Evolutionary conservation across 2,329 filamentous ascomycete species (phyloP), one percentile per base, ranked within the genome.

Genomic region (Aspergillus felis): DNA sequence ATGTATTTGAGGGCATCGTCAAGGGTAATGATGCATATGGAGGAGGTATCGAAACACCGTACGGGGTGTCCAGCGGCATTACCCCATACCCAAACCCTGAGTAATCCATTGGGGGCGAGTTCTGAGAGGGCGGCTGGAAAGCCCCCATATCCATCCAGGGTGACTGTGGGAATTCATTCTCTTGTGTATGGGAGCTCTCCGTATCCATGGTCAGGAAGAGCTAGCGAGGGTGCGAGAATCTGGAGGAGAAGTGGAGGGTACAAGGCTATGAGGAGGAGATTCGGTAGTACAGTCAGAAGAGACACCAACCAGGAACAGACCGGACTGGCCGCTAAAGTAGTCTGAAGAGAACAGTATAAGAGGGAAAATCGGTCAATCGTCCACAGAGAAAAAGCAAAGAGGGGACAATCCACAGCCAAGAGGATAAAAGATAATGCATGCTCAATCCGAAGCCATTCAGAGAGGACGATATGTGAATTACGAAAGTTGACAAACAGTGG

Each of bases 81-180:
- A 86, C 83, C 47, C 81, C 80, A 74, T 88, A 92, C 57, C 80
- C 86, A 64, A 84, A 85, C 14, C 79, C 81, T 58, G 81, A 78
- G 69, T 90, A 91, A 64, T 90, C 88, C 75, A 91, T 84, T 25
- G 87, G 85, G 57, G 87, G 88, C 60, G 87, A 84, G 64, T 86
- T 85, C 67, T 90, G 89, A 14, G 85, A 74, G 51, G 79, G 76
- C 58, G 77, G 62, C 32, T 61, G 76, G 62, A 80, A 81, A 38
- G 65, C 63, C 56, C 73, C 72, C 62, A 81, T 71, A 54, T 79
- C 75, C 55, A 78, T 71, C 78, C 79, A 80, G 57, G 74, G 73
- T 54, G 74, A 73, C 59, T 73, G 72, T 57, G 72, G 66, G 68
- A 78, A 79, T 57, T 77, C 75, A 65, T 75, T 71, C 28, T 76